These are phyloP conservation scores for Clohesyomyces aquaticus DNA, from an alignment of 495 filamentous ascomycete species.

Conservation along the genomic window DNA sequence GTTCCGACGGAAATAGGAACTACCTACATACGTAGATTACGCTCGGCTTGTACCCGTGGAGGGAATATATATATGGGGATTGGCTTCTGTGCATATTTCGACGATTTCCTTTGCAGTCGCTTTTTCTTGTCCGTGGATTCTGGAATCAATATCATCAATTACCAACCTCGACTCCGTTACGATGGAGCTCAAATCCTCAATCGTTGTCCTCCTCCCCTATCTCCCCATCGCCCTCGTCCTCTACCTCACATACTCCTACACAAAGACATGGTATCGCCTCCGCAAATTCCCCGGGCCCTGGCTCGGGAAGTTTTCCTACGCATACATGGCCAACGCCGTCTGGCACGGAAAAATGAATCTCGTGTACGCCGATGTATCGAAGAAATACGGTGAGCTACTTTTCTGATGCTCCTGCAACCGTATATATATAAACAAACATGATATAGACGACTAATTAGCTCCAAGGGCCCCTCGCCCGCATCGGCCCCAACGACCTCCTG, in stretches of 20 bases:
- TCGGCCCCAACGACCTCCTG: conserved; percentile 39
- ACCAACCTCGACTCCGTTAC: too few relatives aligned
- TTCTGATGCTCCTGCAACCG: too few relatives aligned
- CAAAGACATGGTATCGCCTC: not conserved
- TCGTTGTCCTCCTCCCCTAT: not conserved
- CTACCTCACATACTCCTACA: not conserved
- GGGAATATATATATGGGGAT: too few relatives aligned
- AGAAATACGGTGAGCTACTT: conserved; percentile 20
- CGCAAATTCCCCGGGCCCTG: conserved; percentile 15
- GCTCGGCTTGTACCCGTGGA: too few relatives aligned
- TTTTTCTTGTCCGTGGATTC: too few relatives aligned
- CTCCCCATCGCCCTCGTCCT: not conserved
- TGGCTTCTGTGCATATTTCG: too few relatives aligned
- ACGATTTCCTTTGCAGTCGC: too few relatives aligned
- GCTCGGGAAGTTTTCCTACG: conserved; percentile 6
- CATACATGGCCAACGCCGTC: conserved; percentile 9
- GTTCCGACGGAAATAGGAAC: too few relatives aligned
- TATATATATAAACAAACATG: too few relatives aligned
- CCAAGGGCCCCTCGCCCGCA: conserved; percentile 34
- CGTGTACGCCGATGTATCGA: conserved; percentile 8
- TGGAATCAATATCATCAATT: too few relatives aligned
- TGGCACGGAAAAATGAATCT: conserved; percentile 10
- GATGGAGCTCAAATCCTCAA: too few relatives aligned
- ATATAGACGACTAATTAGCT: not conserved
- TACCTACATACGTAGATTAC: too few relatives aligned